A percentile compares a stretch with the other conserved stretches of the same genome.
Evolutionary conservation across 352 stramenopile genomes (phyloP).

Genomic region (Globisporangium radiosum): DNA sequence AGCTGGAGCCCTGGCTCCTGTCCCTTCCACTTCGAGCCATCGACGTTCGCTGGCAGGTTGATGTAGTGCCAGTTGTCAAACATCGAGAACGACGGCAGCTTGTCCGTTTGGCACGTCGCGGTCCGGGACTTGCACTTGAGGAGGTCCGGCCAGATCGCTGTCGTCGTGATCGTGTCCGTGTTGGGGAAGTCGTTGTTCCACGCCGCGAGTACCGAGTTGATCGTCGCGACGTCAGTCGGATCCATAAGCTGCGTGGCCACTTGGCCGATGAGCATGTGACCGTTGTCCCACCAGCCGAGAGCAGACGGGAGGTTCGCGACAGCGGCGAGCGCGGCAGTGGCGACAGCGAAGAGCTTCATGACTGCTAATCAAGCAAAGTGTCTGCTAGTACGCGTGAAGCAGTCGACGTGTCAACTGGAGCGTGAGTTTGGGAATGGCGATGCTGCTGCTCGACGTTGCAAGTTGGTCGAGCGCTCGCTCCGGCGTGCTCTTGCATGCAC

Average conservation of each 20-base stretch:
- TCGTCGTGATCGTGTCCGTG: constrained; percentile 36
- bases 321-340: constrained; percentile 8
- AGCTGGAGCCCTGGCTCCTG: constrained; percentile 36
- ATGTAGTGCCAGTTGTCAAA: constrained; percentile 72
- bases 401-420: constrained; percentile 1
- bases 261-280: constrained; percentile 54
- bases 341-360: constrained; percentile 30
- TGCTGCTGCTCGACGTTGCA: no score
- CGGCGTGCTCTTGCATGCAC: no score
- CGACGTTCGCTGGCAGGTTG: constrained; percentile 48
- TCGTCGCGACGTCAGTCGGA: constrained; percentile 31
- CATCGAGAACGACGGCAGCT: constrained; percentile 32
- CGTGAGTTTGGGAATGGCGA: constrained; percentile 5
- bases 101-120: constrained; percentile 26
- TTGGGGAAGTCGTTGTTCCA: constrained; percentile 58
- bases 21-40: constrained; percentile 31
- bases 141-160: constrained; percentile 49
- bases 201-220: constrained; percentile 33
- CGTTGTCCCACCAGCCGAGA: constrained; percentile 54
- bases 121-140: constrained; percentile 46
- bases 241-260: constrained; percentile 47
- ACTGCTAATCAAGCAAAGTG: not conserved
- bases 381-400: not conserved
- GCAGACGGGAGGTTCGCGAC: constrained; percentile 17
- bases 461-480: no score